Conservation (phyloP, 805 yeast species). For the Candida caryicola region DNA sequence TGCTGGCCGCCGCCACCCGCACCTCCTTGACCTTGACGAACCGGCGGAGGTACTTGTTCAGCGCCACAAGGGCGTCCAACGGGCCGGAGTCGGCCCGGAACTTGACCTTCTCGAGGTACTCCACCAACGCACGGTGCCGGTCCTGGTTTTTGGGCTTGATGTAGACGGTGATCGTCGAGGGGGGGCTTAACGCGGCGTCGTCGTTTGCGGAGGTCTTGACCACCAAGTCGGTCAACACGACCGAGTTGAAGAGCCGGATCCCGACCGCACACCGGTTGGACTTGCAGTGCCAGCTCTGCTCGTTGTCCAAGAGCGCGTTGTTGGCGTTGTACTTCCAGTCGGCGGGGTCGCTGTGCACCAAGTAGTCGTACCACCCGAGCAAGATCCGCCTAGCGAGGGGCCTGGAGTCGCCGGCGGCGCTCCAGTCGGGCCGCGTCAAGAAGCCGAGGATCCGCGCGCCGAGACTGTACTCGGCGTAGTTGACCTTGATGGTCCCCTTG, state of each 20-base stretch:
- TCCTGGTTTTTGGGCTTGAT: conserved; percentile 26
- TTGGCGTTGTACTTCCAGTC: conserved; percentile 38
- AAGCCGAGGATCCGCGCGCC: conserved; percentile 42
- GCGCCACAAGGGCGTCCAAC: conserved; percentile 1
- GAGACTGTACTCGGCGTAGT: conserved; percentile 38
- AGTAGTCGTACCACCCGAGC: conserved; percentile 41
- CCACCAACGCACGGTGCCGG: conserved; percentile 16
- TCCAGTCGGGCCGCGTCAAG: conserved; percentile 20
- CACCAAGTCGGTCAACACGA: conserved; percentile 36
- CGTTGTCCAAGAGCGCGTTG: conserved; percentile 34
- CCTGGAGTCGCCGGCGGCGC: conserved; percentile 9
- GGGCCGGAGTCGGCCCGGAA: background rate
- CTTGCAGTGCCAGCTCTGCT: conserved; percentile 32
- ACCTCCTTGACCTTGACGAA: conserved; percentile 31
- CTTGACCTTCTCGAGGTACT: conserved; percentile 16
- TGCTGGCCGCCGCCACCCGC: conserved; percentile 8
- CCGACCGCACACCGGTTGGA: conserved; percentile 33
- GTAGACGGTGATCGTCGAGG: conserved; percentile 23
- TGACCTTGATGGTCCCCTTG: conserved; percentile 33
- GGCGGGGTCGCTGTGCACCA: conserved; percentile 17
- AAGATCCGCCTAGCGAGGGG: conserved; percentile 24
- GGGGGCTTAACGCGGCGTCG: conserved; percentile 9
- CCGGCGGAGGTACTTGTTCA: conserved; percentile 27
- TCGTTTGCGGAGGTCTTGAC: conserved; percentile 16
- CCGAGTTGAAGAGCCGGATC: conserved; percentile 27